Evolutionary conservation across 2,329 filamentous ascomycete species (phyloP).

Genomic region (Zasmidium cellare): DNA sequence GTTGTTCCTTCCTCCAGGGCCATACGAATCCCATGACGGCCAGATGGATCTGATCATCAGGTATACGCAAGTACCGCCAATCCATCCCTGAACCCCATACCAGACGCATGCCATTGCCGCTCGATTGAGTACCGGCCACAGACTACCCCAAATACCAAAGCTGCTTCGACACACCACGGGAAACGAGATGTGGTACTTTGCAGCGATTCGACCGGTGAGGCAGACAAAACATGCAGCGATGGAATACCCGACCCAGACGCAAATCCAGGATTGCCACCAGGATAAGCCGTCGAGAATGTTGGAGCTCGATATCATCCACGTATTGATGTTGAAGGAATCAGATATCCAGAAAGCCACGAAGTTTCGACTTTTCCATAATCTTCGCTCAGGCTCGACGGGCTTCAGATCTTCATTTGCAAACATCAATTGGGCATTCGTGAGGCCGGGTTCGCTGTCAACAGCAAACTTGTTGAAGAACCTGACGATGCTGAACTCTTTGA

Average conservation of each 20-base stretch:
- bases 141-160: slow-evolving; percentile 84
- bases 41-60: slow-evolving; percentile 87
- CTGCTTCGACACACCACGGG: slow-evolving; percentile 75
- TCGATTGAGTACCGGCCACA: slow-evolving; percentile 88
- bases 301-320: slow-evolving; percentile 78
- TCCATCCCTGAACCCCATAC: slow-evolving; percentile 85
- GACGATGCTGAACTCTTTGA: slow-evolving; percentile 39
- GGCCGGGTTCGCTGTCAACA: slow-evolving; percentile 72
- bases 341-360: slow-evolving; percentile 84
- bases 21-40: slow-evolving; percentile 53
- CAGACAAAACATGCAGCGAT: slow-evolving; percentile 74
- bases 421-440: slow-evolving; percentile 80
- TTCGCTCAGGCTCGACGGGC: slow-evolving; percentile 72
- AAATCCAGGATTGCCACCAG: slow-evolving; percentile 52
- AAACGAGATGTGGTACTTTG: slow-evolving; percentile 85
- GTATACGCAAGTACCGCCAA: slow-evolving; percentile 78
- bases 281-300: slow-evolving; percentile 71
- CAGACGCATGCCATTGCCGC: slow-evolving; percentile 86
- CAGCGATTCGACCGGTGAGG: slow-evolving; percentile 78
- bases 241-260: slow-evolving; percentile 67
- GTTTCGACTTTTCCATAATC: slow-evolving; percentile 85
- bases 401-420: slow-evolving; percentile 66
- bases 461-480: slow-evolving; percentile 60
- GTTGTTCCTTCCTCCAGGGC: slow-evolving; percentile 56
- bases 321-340: slow-evolving; percentile 75